Evolutionary conservation across 495 filamentous ascomycete genomes (phyloP), one percentile per base, ranked within the genome.

Genomic region (Friedmanniomyces endolithicus): DNA sequence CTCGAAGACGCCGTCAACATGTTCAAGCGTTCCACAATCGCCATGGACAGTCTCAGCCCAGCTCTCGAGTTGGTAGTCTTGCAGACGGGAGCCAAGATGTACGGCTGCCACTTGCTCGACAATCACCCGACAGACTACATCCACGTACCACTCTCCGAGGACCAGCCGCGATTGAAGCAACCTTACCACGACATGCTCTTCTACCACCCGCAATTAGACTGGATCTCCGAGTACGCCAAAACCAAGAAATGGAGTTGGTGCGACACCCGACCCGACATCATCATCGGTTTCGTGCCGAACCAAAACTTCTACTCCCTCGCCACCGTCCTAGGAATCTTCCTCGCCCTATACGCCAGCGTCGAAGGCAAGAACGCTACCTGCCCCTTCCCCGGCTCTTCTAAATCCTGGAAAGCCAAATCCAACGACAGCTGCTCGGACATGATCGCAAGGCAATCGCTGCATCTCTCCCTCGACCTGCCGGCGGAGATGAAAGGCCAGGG

Each of bases 281-380:
- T 68, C 59, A 63, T 68, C 45, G 66, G 66, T 23, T 68, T 68
- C 48, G 64, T 67, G n/a, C 66, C 66, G 1, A 63, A 67, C 54
- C 60, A 64, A 37, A 67, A 67, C 48, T 65, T 64, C 51, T 63
- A 65, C 52, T 55, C 48, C n/a, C 55, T 67, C 24, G 63, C 46
- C 1, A 67, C 60, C 7, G 60, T 61, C 25, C 51, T 67, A 0
- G 66, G 60, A 0, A 63, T 68, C 39, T 68, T 60, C 44, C 48
- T 68, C 1, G 25, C 53, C 12, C 57, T 68, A 2, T 68, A 50
- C 35, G 34, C 45, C 0, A 58, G 37, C 17, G 63, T 68, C 6
- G 40, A 68, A 19, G 66, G 66, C 35, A 53, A 58, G 20, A 63
- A 61, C 8, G 49, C 65, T 11, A 40, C 60, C 17, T 63, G 59